Evolutionary conservation across 2,329 filamentous ascomycete genomes (phyloP).

Genomic region (Exophiala spinifera): DNA sequence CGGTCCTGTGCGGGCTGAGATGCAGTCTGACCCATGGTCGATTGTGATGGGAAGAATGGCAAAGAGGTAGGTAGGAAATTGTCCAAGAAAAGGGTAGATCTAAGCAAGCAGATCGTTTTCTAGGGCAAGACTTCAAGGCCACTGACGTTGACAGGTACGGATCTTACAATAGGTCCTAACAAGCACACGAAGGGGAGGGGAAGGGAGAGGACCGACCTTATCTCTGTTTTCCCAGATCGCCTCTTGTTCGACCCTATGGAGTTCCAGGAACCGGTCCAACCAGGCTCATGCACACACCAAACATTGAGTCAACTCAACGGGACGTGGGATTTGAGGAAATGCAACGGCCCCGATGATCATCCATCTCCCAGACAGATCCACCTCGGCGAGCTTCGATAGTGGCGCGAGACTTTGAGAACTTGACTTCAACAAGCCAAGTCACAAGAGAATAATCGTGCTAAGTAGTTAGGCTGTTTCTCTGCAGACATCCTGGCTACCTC

Average conservation of each 20-base stretch:
- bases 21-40: constrained; percentile 26
- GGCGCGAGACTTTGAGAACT: not conserved
- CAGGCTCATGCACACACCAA: not conserved
- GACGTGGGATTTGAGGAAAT: not conserved
- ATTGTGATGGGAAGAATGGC: not conserved
- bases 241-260: not conserved
- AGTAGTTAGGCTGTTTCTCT: not conserved
- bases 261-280: not conserved
- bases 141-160: not conserved
- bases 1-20: constrained; percentile 23
- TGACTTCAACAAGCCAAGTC: not conserved
- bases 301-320: not conserved
- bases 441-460: not conserved
- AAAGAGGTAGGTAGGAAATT: not conserved
- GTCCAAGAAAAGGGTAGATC: not conserved
- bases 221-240: not conserved
- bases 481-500: not conserved
- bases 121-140: not conserved
- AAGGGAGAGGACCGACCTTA: not conserved
- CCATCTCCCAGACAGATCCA: not conserved
- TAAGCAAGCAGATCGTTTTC: not conserved
- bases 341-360: not conserved
- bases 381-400: not conserved
- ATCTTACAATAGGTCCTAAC: not conserved
- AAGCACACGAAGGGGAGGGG: not conserved